phyloP scores from a whole-genome alignment of 768 basidiomycete genomes.

The Kwoniella sp. region DNA sequence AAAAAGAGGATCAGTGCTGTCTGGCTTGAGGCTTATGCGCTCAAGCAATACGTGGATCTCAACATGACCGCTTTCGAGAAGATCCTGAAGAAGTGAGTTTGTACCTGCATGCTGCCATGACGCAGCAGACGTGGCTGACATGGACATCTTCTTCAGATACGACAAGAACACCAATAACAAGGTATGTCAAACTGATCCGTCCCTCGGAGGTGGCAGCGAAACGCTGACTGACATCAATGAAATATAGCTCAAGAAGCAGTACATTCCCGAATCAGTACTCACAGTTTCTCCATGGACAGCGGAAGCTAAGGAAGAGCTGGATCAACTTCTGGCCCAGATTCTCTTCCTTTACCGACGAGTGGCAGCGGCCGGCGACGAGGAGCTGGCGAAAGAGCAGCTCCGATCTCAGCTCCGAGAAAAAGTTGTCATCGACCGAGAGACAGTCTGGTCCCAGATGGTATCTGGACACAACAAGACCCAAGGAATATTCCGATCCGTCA shows the following conservation, averaged over 20 bases:
- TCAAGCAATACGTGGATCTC: conserved; percentile 84
- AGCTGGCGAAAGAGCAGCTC: conserved; percentile 75
- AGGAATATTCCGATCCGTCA: conserved; percentile 47
- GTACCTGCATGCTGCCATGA: not conserved
- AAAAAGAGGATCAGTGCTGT: conserved; percentile 84
- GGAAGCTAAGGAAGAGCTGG: conserved; percentile 66
- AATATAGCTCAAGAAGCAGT: conserved; percentile 71
- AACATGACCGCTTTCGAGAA: conserved; percentile 94
- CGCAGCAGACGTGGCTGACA: not conserved
- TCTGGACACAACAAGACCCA: conserved; percentile 70
- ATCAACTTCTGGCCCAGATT: conserved; percentile 64
- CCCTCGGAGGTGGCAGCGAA: no score
- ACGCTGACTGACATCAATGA: no score
- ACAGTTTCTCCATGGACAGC: conserved; percentile 69
- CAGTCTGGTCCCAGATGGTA: conserved; percentile 72
- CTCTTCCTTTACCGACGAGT: conserved; percentile 80
- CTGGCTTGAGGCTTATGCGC: conserved; percentile 73
- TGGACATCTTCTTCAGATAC: conserved; percentile 64
- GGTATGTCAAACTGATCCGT: conserved; percentile 11
- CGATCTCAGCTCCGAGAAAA: conserved; percentile 85
- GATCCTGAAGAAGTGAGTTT: conserved; percentile 84
- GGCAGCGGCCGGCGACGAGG: conserved; percentile 71
- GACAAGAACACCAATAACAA: conserved; percentile 79
- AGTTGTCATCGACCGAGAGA: conserved; percentile 91
- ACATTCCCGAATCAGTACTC: conserved; percentile 73